phyloP scores from a whole-genome alignment of 1,284 basidiomycete genomes.

The Leccinum brunneo-olivaceum region DNA sequence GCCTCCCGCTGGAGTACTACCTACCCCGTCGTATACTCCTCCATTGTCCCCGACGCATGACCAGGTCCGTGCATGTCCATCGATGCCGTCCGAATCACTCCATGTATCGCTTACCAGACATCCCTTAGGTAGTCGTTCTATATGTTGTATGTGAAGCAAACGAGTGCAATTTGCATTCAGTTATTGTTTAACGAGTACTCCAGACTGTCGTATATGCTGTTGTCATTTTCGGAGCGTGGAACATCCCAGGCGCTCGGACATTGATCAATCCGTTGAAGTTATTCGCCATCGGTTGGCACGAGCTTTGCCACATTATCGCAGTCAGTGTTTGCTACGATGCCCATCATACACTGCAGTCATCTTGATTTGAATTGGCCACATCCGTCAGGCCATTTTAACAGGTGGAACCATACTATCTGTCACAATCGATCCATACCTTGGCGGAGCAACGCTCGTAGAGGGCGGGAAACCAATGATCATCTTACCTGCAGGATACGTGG shows the following conservation, averaged over 20 bases:
- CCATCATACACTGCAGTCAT: slow-evolving; percentile 6
- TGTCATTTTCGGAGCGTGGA: slow-evolving; percentile 77
- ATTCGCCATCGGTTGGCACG: slow-evolving; percentile 79
- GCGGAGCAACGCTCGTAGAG: slow-evolving; percentile 70
- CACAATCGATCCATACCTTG: slow-evolving; percentile 76
- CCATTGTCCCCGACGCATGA: slow-evolving; percentile 35
- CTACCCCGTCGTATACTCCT: slow-evolving; percentile 18
- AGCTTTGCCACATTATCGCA: slow-evolving; percentile 72
- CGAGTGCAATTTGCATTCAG: slow-evolving; percentile 4
- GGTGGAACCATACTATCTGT: slow-evolving; percentile 70
- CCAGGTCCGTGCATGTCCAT: slow-evolving; percentile 33
- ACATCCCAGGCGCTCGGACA: slow-evolving; percentile 66
- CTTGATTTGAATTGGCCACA: slow-evolving; percentile 3
- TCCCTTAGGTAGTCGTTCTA: slow-evolving; percentile 51
- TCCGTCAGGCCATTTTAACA: slow-evolving; percentile 59
- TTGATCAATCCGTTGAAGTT: slow-evolving; percentile 76
- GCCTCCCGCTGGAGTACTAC: slow-evolving; percentile 29
- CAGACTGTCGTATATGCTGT: slow-evolving; percentile 76
- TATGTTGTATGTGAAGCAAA: slow-evolving; percentile 56
- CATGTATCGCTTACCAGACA: slow-evolving; percentile 24
- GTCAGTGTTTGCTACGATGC: slow-evolving; percentile 37
- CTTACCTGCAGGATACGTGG: slow-evolving; percentile 69
- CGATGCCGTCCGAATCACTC: slow-evolving; percentile 10
- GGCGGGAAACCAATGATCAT: slow-evolving; percentile 67
- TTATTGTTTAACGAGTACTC: slow-evolving; percentile 10